A percentile compares a stretch with the other conserved stretches of the same genome.
phyloP scores from a whole-genome alignment of 352 stramenopile species.

The Pythium plurisporium region DNA sequence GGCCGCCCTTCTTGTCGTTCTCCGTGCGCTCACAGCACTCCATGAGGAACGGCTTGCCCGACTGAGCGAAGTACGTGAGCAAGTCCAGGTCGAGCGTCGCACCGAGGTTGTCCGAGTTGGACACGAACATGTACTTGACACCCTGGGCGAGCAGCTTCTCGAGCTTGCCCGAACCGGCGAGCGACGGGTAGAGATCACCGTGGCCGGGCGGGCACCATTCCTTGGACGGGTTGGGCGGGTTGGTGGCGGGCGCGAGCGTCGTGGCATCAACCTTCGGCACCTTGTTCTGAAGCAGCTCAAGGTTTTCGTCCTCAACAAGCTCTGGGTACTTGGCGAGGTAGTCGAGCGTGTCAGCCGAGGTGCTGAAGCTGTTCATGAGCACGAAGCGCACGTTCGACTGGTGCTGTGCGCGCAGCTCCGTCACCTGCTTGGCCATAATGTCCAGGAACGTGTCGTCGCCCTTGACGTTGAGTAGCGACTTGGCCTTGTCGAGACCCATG shows the following conservation, averaged over 20 bases:
- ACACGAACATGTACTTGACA: conserved; percentile 90
- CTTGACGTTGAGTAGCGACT: conserved; percentile 93
- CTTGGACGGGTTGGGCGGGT: conserved; percentile 61
- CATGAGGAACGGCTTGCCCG: conserved; percentile 88
- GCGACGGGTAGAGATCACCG: conserved; percentile 81
- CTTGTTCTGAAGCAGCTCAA: conserved; percentile 99
- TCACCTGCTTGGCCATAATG: conserved; percentile 90
- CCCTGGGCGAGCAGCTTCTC: conserved; percentile 82
- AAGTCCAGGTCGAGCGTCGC: conserved; percentile 79
- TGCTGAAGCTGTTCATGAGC: conserved; percentile 90
- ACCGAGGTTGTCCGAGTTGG: conserved; percentile 87
- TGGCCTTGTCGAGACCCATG: conserved; percentile 95
- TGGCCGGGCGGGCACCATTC: conserved; percentile 86
- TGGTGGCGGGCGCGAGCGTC: conserved; percentile 70
- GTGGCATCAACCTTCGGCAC: conserved; percentile 93
- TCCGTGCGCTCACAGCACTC: conserved; percentile 97
- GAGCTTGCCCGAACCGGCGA: conserved; percentile 80
- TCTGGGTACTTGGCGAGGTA: conserved; percentile 88
- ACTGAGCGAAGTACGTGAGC: conserved; percentile 87
- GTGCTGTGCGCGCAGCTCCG: conserved; percentile 93
- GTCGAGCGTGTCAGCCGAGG: conserved; percentile 78
- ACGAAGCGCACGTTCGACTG: conserved; percentile 90
- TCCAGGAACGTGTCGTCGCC: conserved; percentile 92
- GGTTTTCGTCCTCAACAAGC: conserved; percentile 90
- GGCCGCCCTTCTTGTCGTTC: conserved; percentile 99